These are phyloP conservation scores for Coniosporium apollinis DNA, from an alignment of 495 filamentous ascomycete species.

Conservation along the genomic window DNA sequence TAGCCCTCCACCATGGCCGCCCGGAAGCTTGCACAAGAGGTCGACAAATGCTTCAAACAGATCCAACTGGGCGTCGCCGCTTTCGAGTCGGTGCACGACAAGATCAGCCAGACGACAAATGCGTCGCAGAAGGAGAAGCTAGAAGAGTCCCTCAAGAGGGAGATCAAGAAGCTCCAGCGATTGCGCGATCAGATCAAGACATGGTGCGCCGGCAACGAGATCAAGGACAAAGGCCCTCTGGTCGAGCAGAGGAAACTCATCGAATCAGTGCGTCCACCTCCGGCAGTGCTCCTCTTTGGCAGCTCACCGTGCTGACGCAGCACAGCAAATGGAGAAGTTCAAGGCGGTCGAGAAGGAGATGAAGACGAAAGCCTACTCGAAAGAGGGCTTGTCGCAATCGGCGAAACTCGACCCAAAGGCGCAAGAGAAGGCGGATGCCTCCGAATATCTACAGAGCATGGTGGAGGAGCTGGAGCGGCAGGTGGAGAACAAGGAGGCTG, in stretches of 20 bases:
- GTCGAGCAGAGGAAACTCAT: slow-evolving; percentile 87
- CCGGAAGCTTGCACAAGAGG: slow-evolving; percentile 89
- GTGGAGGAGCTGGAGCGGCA: slow-evolving; percentile 90
- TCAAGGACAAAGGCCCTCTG: slow-evolving; percentile 95
- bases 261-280: slow-evolving; percentile 55
- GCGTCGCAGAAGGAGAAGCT: slow-evolving; percentile 93
- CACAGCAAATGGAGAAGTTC: slow-evolving; percentile 98
- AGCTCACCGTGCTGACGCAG: slow-evolving; percentile 6
- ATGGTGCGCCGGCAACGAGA: slow-evolving; percentile 92
- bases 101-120: slow-evolving; percentile 80
- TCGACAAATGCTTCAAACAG: slow-evolving; percentile 98
- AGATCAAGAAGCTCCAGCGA: slow-evolving; percentile 98
- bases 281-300: slow-evolving; percentile 1
- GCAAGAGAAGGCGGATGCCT: slow-evolving; percentile 72
- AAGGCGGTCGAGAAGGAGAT: slow-evolving; percentile 99
- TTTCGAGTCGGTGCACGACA: slow-evolving; percentile 89
- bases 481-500: slow-evolving; percentile 82
- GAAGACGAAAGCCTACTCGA: slow-evolving; percentile 99
- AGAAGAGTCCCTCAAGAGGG: slow-evolving; percentile 91
- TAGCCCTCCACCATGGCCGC: slow-evolving; percentile 51
- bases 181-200: slow-evolving; percentile 97
- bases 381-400: slow-evolving; percentile 81
- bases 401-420: slow-evolving; percentile 90
- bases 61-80: slow-evolving; percentile 79
- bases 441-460: slow-evolving; percentile 68